Evolutionary conservation across 73 alveolate species (phyloP), one percentile per base, ranked within the genome.

Genomic region (Blepharisma stoltei): DNA sequence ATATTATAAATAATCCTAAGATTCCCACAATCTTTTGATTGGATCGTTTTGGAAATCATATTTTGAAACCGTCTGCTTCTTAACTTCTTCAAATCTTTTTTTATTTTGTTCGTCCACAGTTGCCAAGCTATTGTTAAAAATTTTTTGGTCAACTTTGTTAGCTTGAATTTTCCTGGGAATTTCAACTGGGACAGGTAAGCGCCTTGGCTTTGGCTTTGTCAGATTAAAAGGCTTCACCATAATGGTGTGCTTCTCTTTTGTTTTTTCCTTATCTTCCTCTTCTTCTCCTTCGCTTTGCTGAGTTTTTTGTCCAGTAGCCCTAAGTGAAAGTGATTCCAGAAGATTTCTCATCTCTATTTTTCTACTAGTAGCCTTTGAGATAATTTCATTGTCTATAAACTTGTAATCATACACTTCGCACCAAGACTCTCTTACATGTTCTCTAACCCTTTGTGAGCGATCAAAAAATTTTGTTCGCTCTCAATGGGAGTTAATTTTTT

Each of bases 171-270:
- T 90, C 55, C 93, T 82, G 25, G 85, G 75, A 21, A 94, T 55
- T 18, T 94, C 94, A 67, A 80, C 88, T 21, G 97, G 97, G 71
- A 91, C 88, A 41, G 89, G 94, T 20, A 94, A 69, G 9, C 82
- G 89, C 78, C 95, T 89, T 1, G 97, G 97, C 70, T 91, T 94
- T 54, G 93, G 94, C 84, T 89, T 88, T 32, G 97, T 94, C 81
- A 94, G 80, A 70, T 94, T 94, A 79, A 94, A 94, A 4, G 98
- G 98, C 67, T 89, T 78, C 41, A 32, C 41, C 25, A 88, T 93
- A 41, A 80, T 83, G 27, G 96, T 90, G 20, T 81, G 82, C 67
- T 83, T 80, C 41, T 32, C 41, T 32, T 32, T 32, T 32, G 41
- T 1, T 78, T 86, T 91, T 82, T 85, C 93, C 8, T 93, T 76